These are phyloP conservation scores for Metschnikowia corniflorae DNA, from an alignment of 805 yeast genomes.

Conservation along the genomic window DNA sequence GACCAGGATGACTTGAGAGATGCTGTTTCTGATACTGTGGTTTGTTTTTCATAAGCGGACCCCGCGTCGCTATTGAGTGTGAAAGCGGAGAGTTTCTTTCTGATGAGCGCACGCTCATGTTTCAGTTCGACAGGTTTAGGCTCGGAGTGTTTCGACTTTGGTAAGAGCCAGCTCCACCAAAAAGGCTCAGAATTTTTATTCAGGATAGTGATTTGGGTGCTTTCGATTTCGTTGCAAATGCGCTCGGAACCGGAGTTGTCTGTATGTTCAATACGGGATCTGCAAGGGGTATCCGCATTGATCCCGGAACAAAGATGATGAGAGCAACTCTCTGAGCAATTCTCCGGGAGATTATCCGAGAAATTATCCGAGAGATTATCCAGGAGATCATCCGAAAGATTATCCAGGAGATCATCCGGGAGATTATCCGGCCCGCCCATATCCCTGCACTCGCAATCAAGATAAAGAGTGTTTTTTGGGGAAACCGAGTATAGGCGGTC, in stretches of 20 bases:
- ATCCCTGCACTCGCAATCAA: no score
- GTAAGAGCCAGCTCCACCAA: conserved; percentile 8
- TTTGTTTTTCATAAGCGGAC: conserved; percentile 7
- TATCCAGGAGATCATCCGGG: no score
- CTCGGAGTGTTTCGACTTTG: neutral
- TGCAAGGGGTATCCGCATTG: no score
- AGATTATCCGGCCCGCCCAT: no score
- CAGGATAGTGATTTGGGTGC: no score
- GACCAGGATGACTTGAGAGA: conserved; percentile 10
- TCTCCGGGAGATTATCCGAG: neutral
- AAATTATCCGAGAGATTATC: neutral
- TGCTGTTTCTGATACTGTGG: conserved; percentile 10
- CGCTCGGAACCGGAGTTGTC: no score
- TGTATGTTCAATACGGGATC: no score
- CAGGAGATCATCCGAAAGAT: no score
- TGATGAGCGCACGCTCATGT: conserved; percentile 11
- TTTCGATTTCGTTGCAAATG: no score
- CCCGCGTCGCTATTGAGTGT: conserved; percentile 15
- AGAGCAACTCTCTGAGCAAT: neutral
- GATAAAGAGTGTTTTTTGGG: conserved; percentile 38
- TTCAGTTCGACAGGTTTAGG: neutral
- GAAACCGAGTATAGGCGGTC: conserved; percentile 39
- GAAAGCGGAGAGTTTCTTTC: conserved; percentile 20
- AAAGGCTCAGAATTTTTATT: neutral
- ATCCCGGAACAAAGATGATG: no score